These are phyloP conservation scores for Ceratorhiza oryzae-sativae DNA, from an alignment of 1,284 basidiomycete species.

Conservation along the genomic window DNA sequence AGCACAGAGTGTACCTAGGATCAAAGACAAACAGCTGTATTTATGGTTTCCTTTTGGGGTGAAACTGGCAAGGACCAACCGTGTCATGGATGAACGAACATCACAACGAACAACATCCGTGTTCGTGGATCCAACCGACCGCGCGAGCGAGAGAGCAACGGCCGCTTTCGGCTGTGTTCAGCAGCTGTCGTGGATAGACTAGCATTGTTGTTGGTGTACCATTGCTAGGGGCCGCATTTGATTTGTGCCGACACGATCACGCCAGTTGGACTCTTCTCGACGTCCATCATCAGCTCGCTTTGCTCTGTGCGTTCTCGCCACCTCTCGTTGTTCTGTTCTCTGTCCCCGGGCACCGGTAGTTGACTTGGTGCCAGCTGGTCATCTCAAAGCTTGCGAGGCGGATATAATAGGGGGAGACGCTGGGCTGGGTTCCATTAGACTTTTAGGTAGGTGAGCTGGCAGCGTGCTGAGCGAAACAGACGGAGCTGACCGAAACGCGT, in stretches of 20 bases:
- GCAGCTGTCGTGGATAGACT: neutral
- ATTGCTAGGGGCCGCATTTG: constrained; percentile 13
- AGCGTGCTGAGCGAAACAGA: neutral
- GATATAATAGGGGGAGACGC: neutral
- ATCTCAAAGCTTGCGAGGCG: constrained; percentile 1
- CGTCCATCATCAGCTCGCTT: constrained; percentile 7
- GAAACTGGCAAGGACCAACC: constrained; percentile 4
- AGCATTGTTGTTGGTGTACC: neutral
- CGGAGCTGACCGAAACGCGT: neutral
- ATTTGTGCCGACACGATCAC: constrained; percentile 15
- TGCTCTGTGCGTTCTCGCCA: neutral
- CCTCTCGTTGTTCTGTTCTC: neutral
- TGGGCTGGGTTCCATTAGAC: neutral
- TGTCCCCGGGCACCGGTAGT: neutral
- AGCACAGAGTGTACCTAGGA: neutral
- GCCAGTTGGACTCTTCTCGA: constrained; percentile 15
- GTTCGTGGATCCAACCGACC: neutral
- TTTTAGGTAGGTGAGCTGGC: constrained; percentile 28
- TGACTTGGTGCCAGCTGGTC: neutral
- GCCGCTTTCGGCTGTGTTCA: neutral
- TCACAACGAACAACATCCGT: neutral
- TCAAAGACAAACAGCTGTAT: neutral
- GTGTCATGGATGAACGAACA: constrained; percentile 19
- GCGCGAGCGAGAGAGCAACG: neutral
- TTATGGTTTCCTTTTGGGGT: neutral